Percentiles rank a stretch among this genome's conserved stretches.
Conservation (phyloP, 2,329 filamentous ascomycete genomes). For the Neonectria hederae region DNA sequence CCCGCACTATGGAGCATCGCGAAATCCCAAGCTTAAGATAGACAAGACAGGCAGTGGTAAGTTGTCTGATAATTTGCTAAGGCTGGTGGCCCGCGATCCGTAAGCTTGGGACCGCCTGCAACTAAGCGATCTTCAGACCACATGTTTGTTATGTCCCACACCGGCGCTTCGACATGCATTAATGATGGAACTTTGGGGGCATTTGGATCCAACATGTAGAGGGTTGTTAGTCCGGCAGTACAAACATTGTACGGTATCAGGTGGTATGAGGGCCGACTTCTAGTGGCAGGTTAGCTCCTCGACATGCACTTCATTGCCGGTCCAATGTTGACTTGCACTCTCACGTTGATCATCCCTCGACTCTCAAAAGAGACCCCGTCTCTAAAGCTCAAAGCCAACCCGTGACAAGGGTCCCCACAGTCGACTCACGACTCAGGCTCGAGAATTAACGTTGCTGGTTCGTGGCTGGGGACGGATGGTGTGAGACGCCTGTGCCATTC, state of each 20-base stretch:
- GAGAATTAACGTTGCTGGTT: slow-evolving; percentile 4
- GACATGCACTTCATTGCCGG: background rate
- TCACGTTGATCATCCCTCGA: background rate
- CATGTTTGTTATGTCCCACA: background rate
- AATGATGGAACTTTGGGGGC: background rate
- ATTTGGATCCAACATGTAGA: no score
- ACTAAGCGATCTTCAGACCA: no score
- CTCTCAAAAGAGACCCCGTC: background rate
- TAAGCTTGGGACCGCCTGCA: slow-evolving; percentile 6
- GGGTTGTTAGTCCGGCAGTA: no score
- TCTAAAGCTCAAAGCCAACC: background rate
- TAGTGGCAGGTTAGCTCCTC: background rate
- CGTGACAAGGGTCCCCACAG: background rate
- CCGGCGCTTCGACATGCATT: background rate
- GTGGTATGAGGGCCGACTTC: background rate
- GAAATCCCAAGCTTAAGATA: background rate
- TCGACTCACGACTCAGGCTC: background rate
- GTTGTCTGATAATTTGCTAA: background rate
- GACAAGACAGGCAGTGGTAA: background rate
- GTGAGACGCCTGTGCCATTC: slow-evolving; percentile 6
- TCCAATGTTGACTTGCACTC: background rate
- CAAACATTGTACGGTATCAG: background rate
- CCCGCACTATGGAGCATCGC: background rate
- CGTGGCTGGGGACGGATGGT: background rate
- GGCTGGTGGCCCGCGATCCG: background rate